These are phyloP conservation scores for Phalaenopsis equestris DNA, from an alignment of 106 monocot species.

Conservation along the genomic window DNA sequence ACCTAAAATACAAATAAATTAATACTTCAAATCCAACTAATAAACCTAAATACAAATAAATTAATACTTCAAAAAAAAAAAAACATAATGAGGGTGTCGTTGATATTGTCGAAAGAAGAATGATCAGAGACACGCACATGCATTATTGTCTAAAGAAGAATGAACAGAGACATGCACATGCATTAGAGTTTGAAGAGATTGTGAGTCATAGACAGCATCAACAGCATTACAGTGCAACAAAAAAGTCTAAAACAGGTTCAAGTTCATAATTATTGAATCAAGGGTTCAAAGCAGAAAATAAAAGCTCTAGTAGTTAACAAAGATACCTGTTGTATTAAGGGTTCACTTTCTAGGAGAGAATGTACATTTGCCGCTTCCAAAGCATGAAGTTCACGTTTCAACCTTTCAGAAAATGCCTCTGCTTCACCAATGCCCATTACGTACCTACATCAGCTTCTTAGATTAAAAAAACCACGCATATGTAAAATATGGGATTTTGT, in stretches of 20 bases:
- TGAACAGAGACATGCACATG: not conserved
- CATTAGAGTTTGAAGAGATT: not conserved
- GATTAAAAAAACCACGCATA: constrained; percentile 1
- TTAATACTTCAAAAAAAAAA: not conserved
- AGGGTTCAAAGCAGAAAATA: not conserved
- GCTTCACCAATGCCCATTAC: constrained; percentile 99
- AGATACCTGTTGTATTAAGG: constrained; percentile 79
- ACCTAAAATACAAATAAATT: not conserved
- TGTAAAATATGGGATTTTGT: not conserved
- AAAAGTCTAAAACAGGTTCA: not conserved
- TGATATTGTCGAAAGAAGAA: too few relatives aligned
- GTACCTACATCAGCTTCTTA: constrained; percentile 46
- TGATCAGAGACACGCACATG: not conserved
- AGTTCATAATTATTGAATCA: not conserved
- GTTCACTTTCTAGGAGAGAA: constrained; percentile 83
- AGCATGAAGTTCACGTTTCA: constrained; percentile 87
- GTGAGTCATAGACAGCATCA: not conserved
- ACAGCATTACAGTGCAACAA: not conserved
- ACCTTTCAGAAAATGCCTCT: constrained; percentile 97
- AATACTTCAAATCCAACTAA: not conserved
- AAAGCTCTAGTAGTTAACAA: not conserved
- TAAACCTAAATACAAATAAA: not conserved
- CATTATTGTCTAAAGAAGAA: too few relatives aligned
- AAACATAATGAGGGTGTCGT: not conserved
- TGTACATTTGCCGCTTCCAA: constrained; percentile 98